Conservation (phyloP, 192 early-diverging fungal genomes). For the Dissophora globulifera region DNA sequence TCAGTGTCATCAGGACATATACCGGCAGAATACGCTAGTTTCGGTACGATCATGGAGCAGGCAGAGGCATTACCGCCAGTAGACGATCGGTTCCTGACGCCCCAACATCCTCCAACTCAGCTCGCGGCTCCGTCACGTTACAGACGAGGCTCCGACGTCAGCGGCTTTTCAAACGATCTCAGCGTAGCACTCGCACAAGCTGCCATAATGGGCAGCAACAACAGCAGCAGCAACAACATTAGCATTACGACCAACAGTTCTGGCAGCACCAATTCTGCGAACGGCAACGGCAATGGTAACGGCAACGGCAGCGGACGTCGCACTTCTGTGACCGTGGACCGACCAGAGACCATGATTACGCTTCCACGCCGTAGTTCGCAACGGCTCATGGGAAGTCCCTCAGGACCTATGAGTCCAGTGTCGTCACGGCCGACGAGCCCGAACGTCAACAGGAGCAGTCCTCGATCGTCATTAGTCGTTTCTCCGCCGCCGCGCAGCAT, state of each 20-base stretch:
- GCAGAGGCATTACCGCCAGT: conserved; percentile 29
- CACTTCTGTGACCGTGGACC: conserved; percentile 19
- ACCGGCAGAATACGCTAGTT: conserved; percentile 39
- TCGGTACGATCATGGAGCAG: conserved; percentile 46
- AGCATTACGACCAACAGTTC: too few relatives aligned
- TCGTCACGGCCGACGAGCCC: conserved; percentile 36
- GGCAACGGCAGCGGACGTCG: conserved; percentile 26
- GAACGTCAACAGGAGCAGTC: conserved; percentile 16
- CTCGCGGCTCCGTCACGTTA: not conserved
- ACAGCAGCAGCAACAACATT: conserved; percentile 5
- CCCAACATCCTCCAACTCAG: too few relatives aligned
- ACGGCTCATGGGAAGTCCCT: conserved; percentile 29
- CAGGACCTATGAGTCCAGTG: conserved; percentile 46
- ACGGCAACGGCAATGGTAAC: too few relatives aligned
- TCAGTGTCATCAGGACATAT: conserved; percentile 10
- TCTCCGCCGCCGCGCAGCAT: conserved; percentile 44
- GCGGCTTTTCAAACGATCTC: too few relatives aligned
- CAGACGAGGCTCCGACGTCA: not conserved
- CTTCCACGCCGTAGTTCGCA: conserved; percentile 44
- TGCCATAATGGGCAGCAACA: too few relatives aligned
- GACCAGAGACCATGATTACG: conserved; percentile 26
- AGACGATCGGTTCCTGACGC: too few relatives aligned
- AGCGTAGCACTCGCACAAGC: too few relatives aligned
- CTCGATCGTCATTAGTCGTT: conserved; percentile 33
- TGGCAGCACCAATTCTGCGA: too few relatives aligned